These are phyloP conservation scores for Globisporangium nunn DNA, from an alignment of 352 stramenopile species.

Conservation along the genomic window DNA sequence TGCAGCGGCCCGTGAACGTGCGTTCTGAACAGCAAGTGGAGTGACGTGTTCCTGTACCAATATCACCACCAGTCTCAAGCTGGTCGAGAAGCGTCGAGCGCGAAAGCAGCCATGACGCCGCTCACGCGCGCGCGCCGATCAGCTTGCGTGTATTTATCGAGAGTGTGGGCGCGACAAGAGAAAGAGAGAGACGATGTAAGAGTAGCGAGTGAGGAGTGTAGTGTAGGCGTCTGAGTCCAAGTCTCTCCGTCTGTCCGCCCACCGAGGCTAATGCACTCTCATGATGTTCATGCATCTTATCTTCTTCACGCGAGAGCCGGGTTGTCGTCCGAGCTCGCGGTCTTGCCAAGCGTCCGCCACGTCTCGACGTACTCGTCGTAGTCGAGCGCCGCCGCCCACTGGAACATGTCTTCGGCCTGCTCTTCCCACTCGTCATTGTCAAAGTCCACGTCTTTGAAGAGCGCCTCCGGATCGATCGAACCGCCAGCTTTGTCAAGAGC, in stretches of 20 bases:
- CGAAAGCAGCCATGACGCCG: not conserved
- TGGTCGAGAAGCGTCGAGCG: too few relatives aligned
- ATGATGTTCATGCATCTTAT: not conserved
- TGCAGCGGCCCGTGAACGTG: conserved; percentile 1
- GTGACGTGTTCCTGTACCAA: not conserved
- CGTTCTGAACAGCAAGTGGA: not conserved
- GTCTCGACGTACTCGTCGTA: conserved; percentile 70
- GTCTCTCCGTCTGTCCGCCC: not conserved
- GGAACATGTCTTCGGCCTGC: conserved; percentile 1
- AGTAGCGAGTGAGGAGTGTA: not conserved
- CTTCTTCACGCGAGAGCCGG: not conserved
- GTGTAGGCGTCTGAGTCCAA: not conserved
- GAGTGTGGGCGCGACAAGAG: too few relatives aligned
- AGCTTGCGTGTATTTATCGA: not conserved
- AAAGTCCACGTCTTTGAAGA: conserved; percentile 39
- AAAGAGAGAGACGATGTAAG: not conserved
- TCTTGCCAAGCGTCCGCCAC: conserved; percentile 57
- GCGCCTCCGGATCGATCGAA: conserved; percentile 9
- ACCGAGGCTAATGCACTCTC: not conserved
- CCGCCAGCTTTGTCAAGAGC: conserved; percentile 8
- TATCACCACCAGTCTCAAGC: not conserved
- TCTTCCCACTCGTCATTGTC: conserved; percentile 57
- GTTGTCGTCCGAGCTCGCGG: conserved; percentile 30
- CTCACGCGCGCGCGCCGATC: too few relatives aligned
- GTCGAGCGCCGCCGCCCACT: not conserved